Evolutionary conservation across 306 rosid species (phyloP).

Genomic region (Lagenaria siceraria): DNA sequence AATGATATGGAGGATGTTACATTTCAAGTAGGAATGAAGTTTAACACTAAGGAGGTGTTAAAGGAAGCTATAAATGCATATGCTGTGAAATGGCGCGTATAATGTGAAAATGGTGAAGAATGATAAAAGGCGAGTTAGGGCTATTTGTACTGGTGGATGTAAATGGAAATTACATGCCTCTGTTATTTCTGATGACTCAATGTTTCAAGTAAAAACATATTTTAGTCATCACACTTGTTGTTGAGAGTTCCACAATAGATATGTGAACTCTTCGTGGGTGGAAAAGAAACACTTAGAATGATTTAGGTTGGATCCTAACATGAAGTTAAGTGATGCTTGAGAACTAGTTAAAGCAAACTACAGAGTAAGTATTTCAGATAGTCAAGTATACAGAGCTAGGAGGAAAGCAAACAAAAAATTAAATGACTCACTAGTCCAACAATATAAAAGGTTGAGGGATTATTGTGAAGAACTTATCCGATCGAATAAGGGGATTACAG

Average conservation of each 20-base stretch:
- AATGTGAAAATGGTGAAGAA: neutral
- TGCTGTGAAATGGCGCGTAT: neutral
- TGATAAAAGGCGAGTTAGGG: neutral
- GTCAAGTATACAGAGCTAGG: neutral
- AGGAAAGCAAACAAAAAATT: neutral
- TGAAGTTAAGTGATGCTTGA: neutral
- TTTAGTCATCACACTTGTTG: neutral
- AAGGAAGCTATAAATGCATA: no score
- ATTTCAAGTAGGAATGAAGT: no score
- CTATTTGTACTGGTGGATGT: no score
- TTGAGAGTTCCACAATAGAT: neutral
- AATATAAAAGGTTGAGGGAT: neutral
- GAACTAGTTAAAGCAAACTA: neutral
- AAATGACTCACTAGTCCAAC: neutral
- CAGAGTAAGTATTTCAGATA: neutral
- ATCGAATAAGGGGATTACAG: neutral
- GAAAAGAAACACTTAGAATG: no score
- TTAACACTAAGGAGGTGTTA: no score
- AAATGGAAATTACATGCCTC: neutral
- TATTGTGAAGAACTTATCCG: neutral
- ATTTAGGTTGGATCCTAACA: neutral
- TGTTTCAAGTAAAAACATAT: neutral
- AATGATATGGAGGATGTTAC: no score
- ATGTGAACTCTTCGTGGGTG: neutral
- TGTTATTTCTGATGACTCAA: neutral